Percentiles rank a stretch among this genome's conserved stretches.
These are phyloP conservation scores for Fallopia convolvulus DNA, from an alignment of 148 eudicot genomes.

Conservation along the genomic window DNA sequence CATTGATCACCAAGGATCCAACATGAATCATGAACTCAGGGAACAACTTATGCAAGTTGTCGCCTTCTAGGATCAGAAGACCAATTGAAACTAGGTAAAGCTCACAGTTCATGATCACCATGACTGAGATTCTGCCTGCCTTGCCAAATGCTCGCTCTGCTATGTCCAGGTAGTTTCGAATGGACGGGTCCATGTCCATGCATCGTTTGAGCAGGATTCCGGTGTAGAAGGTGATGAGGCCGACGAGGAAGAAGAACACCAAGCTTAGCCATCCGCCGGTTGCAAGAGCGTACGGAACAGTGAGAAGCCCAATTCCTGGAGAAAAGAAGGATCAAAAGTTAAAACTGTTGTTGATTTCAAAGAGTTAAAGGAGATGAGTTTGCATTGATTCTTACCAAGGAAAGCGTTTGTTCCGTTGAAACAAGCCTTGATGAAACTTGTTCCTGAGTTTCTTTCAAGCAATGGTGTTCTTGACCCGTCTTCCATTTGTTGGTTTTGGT, in stretches of 20 bases:
- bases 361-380: not conserved
- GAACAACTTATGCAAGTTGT: conserved; percentile 30
- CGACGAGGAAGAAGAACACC: conserved; percentile 16
- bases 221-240: conserved; percentile 20
- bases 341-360: not conserved
- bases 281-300: conserved; percentile 31
- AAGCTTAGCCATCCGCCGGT: conserved; percentile 33
- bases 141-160: conserved; percentile 31
- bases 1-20: conserved; percentile 13
- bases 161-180: conserved; percentile 19
- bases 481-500: conserved; percentile 13
- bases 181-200: conserved; percentile 19
- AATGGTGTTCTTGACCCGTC: conserved; percentile 16
- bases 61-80: conserved; percentile 26
- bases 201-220: conserved; percentile 21
- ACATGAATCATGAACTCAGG: conserved; percentile 19
- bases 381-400: conserved; percentile 18
- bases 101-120: conserved; percentile 26
- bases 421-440: conserved; percentile 31
- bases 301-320: conserved; percentile 31
- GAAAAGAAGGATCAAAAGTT: not conserved
- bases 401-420: conserved; percentile 34
- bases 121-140: conserved; percentile 21
- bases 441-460: conserved; percentile 17
- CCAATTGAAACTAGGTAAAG: conserved; percentile 27